phyloP scores from a whole-genome alignment of 2,329 filamentous ascomycete species.

The Nothomitra cinnamomea region DNA sequence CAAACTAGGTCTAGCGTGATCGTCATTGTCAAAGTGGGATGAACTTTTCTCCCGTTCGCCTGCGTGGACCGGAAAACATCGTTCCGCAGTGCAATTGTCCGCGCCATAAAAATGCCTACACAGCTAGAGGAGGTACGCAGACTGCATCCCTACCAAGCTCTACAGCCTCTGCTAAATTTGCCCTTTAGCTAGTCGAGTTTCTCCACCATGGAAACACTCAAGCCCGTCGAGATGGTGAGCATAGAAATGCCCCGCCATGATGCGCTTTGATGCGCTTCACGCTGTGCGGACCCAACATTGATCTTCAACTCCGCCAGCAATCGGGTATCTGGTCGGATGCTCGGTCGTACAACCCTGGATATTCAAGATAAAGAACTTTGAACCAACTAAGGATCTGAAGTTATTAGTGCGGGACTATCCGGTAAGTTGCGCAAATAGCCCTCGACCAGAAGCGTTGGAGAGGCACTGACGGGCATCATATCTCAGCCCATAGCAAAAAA shows the following conservation, averaged over 20 bases:
- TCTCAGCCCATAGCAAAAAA: conserved; percentile 73
- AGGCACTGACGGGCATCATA: not conserved
- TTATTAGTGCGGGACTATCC: conserved; percentile 69
- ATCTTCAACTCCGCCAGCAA: conserved; percentile 33
- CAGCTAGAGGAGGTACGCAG: conserved; percentile 31
- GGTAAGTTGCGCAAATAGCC: conserved; percentile 31
- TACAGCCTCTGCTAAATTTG: not conserved
- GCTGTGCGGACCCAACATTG: conserved; percentile 4
- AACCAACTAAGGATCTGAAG: conserved; percentile 75
- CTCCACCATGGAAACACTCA: conserved; percentile 84
- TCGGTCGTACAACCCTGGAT: conserved; percentile 57
- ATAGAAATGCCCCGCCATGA: conserved; percentile 2
- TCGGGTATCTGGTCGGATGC: conserved; percentile 75
- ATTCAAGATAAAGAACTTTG: conserved; percentile 67
- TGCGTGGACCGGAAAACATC: no score
- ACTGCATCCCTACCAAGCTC: not conserved
- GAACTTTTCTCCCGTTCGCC: not conserved
- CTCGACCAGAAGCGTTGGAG: conserved; percentile 7
- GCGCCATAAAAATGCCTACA: conserved; percentile 24
- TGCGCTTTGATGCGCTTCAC: not conserved
- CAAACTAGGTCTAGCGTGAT: no score
- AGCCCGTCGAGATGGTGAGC: conserved; percentile 60
- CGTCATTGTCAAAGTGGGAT: no score
- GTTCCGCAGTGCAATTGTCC: no score
- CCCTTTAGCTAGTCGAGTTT: conserved; percentile 66